Evolutionary conservation across 75 land plant species (phyloP).

Genomic region (Ceratopteris richardii): DNA sequence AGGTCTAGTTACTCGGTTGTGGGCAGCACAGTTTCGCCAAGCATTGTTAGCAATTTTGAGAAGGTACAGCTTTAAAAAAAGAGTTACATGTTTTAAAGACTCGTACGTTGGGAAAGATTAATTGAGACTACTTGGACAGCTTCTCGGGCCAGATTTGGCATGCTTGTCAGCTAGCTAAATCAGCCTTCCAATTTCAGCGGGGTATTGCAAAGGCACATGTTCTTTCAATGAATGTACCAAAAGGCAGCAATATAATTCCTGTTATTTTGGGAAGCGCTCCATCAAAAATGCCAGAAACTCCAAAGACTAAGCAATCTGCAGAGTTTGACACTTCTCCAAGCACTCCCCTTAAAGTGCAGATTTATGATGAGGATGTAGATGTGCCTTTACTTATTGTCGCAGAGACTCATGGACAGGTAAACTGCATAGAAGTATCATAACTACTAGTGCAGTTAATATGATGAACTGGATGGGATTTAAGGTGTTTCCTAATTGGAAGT

Average conservation of each 20-base stretch:
- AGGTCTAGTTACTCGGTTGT: slow-evolving; percentile 32
- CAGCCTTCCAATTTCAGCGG: slow-evolving; percentile 64
- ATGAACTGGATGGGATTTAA: no score
- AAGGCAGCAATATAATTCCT: slow-evolving; percentile 38
- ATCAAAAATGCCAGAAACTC: slow-evolving; percentile 26
- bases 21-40: slow-evolving; percentile 69
- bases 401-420: slow-evolving; percentile 45
- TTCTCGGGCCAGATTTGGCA: slow-evolving; percentile 63
- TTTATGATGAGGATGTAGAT: slow-evolving; percentile 63
- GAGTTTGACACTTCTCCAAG: slow-evolving; percentile 28
- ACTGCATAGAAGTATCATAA: no score
- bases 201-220: slow-evolving; percentile 23
- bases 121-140: slow-evolving; percentile 25
- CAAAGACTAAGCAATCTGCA: slow-evolving; percentile 35
- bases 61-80: no score
- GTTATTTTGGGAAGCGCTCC: slow-evolving; percentile 45
- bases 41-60: slow-evolving; percentile 58
- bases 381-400: slow-evolving; percentile 74
- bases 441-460: no score
- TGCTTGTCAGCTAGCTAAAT: slow-evolving; percentile 79
- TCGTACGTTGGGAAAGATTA: no score
- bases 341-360: slow-evolving; percentile 43
- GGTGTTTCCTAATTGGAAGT: no score
- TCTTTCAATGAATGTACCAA: slow-evolving; percentile 22
- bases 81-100: no score